Evolutionary conservation across 371 early-diverging fungal species (phyloP).

Genomic region (Mucor circinelloides): DNA sequence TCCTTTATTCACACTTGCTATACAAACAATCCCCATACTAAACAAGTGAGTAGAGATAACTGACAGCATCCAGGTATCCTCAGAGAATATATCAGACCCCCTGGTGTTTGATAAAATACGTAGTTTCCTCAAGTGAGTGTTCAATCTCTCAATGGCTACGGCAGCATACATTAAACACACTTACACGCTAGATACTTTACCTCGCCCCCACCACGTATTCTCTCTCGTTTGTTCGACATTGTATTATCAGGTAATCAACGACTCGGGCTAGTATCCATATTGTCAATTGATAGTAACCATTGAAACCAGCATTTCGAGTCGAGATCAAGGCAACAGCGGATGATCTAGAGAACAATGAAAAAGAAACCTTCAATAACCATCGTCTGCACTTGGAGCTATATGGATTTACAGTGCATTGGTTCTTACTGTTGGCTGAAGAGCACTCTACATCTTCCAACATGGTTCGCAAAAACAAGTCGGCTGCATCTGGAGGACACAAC

Average conservation of each 20-base stretch:
- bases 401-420: slow-evolving; percentile 77
- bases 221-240: slow-evolving; percentile 57
- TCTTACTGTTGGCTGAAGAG: slow-evolving; percentile 66
- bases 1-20: neutral
- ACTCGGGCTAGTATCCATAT: neutral
- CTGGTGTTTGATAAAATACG: slow-evolving; percentile 63
- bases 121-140: slow-evolving; percentile 71
- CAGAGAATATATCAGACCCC: slow-evolving; percentile 57
- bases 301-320: slow-evolving; percentile 58
- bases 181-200: slow-evolving; percentile 30
- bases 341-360: slow-evolving; percentile 65
- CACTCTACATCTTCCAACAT: slow-evolving; percentile 40
- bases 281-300: neutral
- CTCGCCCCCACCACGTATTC: slow-evolving; percentile 34
- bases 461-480: slow-evolving; percentile 27
- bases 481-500: slow-evolving; percentile 22
- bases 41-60: slow-evolving; percentile 52
- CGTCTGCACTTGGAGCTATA: slow-evolving; percentile 72
- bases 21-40: neutral
- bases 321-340: slow-evolving; percentile 60
- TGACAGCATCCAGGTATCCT: slow-evolving; percentile 62
- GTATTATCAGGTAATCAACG: slow-evolving; percentile 59
- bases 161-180: neutral
- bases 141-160: neutral
- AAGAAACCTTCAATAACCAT: slow-evolving; percentile 69